Evolutionary conservation across 2,329 filamentous ascomycete species (phyloP).

Genomic region (Alternaria ethzedia): DNA sequence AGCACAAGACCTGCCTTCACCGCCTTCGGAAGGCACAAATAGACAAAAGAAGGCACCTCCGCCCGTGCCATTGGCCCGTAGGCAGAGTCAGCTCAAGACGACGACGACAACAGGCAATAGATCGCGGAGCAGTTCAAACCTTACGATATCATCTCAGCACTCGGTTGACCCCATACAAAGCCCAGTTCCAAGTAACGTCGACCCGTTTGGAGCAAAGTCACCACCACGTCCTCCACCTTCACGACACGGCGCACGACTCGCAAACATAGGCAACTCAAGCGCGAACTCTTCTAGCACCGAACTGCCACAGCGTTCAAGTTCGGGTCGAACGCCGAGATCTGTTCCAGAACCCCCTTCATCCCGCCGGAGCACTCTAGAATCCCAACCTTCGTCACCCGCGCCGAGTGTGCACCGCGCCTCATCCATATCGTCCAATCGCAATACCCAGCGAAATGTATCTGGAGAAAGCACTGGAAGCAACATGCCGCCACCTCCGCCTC

Average conservation of each 20-base stretch:
- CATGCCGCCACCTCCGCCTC: slow-evolving; percentile 41
- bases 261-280: slow-evolving; percentile 31
- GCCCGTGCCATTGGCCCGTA: slow-evolving; percentile 43
- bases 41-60: slow-evolving; percentile 42
- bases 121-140: slow-evolving; percentile 45
- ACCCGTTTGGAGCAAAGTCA: slow-evolving; percentile 29
- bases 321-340: slow-evolving; percentile 27
- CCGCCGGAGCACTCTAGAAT: slow-evolving; percentile 34
- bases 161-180: slow-evolving; percentile 36
- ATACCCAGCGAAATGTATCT: slow-evolving; percentile 30
- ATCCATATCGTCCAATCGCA: slow-evolving; percentile 37
- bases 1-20: slow-evolving; percentile 20
- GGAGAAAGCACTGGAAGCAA: slow-evolving; percentile 28
- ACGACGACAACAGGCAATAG: slow-evolving; percentile 30
- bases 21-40: slow-evolving; percentile 26
- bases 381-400: slow-evolving; percentile 27
- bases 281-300: slow-evolving; percentile 41
- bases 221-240: slow-evolving; percentile 44
- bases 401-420: slow-evolving; percentile 31
- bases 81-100: slow-evolving; percentile 46
- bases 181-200: slow-evolving; percentile 19
- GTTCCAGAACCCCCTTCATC: slow-evolving; percentile 29
- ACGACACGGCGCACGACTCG: slow-evolving; percentile 39
- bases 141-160: slow-evolving; percentile 46
- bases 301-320: slow-evolving; percentile 27